phyloP scores from a whole-genome alignment of 768 basidiomycete genomes.

The Clitopilus passeckerianus region DNA sequence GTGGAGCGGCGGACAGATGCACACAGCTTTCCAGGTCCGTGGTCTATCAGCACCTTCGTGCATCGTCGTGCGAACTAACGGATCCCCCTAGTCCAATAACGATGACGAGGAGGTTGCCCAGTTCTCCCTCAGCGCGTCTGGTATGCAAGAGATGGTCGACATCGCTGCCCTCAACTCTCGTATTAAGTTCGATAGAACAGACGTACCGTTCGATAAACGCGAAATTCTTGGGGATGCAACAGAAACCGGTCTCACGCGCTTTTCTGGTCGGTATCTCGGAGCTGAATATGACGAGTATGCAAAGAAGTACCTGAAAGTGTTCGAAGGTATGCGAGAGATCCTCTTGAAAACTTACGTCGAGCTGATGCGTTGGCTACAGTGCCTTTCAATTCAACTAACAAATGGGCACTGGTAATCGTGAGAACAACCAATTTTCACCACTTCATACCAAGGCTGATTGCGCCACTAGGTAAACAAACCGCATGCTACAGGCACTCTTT shows the following conservation, averaged over 20 bases:
- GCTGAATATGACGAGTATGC: slow-evolving; percentile 49
- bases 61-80: background rate
- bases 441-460: slow-evolving; percentile 1
- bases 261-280: slow-evolving; percentile 51
- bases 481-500: slow-evolving; percentile 43
- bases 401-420: slow-evolving; percentile 69
- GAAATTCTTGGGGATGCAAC: slow-evolving; percentile 69
- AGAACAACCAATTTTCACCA: slow-evolving; percentile 14
- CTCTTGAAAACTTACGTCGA: too few species aligned
- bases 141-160: slow-evolving; percentile 65
- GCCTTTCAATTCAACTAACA: slow-evolving; percentile 70
- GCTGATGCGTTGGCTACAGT: slow-evolving; percentile 24
- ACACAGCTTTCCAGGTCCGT: slow-evolving; percentile 51
- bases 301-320: slow-evolving; percentile 51
- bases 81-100: slow-evolving; percentile 48
- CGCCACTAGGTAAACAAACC: slow-evolving; percentile 45
- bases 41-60: too few species aligned
- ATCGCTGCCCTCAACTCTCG: slow-evolving; percentile 63
- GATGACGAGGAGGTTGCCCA: slow-evolving; percentile 47
- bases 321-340: slow-evolving; percentile 34
- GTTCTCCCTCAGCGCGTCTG: slow-evolving; percentile 46
- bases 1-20: slow-evolving; percentile 62
- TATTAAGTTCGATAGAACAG: slow-evolving; percentile 63
- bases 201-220: slow-evolving; percentile 58
- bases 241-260: slow-evolving; percentile 66